These are phyloP conservation scores for Centaurea solstitialis DNA, from an alignment of 129 eudicot genomes.

Conservation along the genomic window DNA sequence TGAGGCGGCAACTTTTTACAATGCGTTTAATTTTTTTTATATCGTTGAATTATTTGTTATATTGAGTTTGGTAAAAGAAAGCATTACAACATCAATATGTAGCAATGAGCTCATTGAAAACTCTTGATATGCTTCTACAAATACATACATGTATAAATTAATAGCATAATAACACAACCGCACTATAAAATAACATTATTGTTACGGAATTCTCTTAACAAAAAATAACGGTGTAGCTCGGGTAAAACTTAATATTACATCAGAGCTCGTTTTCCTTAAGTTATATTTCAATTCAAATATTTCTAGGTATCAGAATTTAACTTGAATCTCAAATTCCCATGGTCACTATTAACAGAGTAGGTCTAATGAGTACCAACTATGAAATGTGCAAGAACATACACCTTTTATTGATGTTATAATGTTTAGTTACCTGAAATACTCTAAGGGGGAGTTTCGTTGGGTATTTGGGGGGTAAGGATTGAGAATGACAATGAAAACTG, in stretches of 20 bases:
- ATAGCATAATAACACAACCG: background rate
- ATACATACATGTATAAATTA: background rate
- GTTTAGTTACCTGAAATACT: too few species aligned
- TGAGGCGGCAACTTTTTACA: slow-evolving; percentile 15
- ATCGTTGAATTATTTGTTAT: background rate
- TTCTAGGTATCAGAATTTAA: background rate
- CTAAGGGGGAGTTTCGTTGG: too few species aligned
- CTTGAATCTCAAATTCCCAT: background rate
- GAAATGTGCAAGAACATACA: too few species aligned
- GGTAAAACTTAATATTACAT: background rate
- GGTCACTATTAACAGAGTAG: too few species aligned
- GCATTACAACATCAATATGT: background rate
- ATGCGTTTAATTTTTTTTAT: background rate
- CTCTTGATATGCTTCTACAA: background rate
- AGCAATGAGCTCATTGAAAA: background rate
- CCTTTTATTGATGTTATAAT: too few species aligned
- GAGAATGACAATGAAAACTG: too few species aligned
- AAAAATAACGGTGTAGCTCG: background rate
- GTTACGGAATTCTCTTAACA: background rate
- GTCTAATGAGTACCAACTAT: too few species aligned
- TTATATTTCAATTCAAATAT: background rate
- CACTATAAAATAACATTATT: too few species aligned
- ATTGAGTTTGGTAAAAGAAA: background rate
- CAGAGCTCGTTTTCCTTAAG: background rate
- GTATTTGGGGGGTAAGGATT: too few species aligned